Conservation (phyloP, 2,329 filamentous ascomycete species). For the Diplodia corticola region DNA sequence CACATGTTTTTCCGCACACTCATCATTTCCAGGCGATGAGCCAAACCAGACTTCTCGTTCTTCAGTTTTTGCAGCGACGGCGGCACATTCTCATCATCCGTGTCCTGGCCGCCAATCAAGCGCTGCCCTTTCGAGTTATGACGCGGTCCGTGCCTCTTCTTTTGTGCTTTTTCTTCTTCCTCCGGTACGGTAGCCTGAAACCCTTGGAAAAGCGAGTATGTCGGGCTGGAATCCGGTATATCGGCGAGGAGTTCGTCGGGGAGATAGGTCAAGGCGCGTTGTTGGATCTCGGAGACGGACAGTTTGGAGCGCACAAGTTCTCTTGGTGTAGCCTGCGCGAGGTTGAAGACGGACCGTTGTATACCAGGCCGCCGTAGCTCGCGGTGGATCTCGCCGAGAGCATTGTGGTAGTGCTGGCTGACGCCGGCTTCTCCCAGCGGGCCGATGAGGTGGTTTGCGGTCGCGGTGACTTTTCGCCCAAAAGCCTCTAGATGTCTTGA, state of each 20-base stretch:
- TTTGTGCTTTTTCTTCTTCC: conserved; percentile 61
- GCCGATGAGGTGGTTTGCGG: conserved; percentile 84
- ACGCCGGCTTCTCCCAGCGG: conserved; percentile 47
- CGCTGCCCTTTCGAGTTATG: conserved; percentile 74
- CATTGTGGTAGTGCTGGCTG: conserved; percentile 74
- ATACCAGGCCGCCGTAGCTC: conserved; percentile 81
- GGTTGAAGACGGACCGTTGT: conserved; percentile 87
- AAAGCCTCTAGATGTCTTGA: conserved; percentile 89
- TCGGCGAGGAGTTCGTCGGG: conserved; percentile 87
- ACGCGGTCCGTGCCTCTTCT: conserved; percentile 59
- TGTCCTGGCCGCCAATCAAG: conserved; percentile 65
- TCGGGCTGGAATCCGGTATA: conserved; percentile 81
- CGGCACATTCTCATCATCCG: conserved; percentile 58
- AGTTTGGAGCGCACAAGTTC: conserved; percentile 91
- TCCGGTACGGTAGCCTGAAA: conserved; percentile 85
- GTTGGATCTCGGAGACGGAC: conserved; percentile 88
- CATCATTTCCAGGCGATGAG: conserved; percentile 88
- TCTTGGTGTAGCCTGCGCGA: conserved; percentile 87
- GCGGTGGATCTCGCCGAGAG: conserved; percentile 85
- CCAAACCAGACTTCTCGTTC: conserved; percentile 75
- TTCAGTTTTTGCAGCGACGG: conserved; percentile 72
- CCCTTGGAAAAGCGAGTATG: conserved; percentile 93
- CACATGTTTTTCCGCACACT: conserved; percentile 96
- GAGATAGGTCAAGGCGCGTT: conserved; percentile 83
- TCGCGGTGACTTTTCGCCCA: conserved; percentile 90